These are phyloP conservation scores for Ophiostoma triangulosporum DNA, from an alignment of 2,329 filamentous ascomycete genomes.

Conservation along the genomic window DNA sequence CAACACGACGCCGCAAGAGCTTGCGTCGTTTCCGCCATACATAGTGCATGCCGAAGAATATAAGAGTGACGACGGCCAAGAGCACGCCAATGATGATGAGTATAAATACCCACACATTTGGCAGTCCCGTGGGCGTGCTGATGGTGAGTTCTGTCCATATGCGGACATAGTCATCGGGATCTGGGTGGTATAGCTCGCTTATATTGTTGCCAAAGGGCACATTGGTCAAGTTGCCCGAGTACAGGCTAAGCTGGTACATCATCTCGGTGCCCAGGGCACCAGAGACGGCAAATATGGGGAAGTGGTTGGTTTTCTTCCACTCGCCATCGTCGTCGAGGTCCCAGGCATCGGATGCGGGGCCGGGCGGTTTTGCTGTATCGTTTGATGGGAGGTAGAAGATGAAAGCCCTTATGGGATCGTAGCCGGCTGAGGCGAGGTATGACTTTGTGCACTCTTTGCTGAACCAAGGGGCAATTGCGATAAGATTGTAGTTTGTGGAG, in stretches of 20 bases:
- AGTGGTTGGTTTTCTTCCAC: constrained; percentile 62
- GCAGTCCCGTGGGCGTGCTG: constrained; percentile 36
- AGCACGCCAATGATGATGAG: constrained; percentile 59
- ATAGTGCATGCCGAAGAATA: constrained; percentile 61
- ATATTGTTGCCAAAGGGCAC: constrained; percentile 47
- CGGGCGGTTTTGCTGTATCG: constrained; percentile 48
- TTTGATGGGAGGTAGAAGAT: constrained; percentile 49
- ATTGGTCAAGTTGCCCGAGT: constrained; percentile 60
- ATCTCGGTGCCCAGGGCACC: constrained; percentile 51
- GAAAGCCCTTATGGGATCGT: constrained; percentile 47
- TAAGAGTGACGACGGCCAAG: constrained; percentile 50
- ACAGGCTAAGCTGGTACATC: constrained; percentile 58
- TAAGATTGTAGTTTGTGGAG: constrained; percentile 53
- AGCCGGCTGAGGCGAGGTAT: constrained; percentile 51
- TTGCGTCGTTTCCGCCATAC: constrained; percentile 59
- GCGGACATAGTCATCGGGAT: constrained; percentile 44
- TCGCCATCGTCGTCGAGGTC: constrained; percentile 49
- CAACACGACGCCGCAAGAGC: constrained; percentile 55
- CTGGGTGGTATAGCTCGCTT: constrained; percentile 37
- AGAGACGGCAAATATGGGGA: constrained; percentile 72
- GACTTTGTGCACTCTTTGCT: constrained; percentile 56
- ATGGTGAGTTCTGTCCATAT: constrained; percentile 44
- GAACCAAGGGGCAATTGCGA: constrained; percentile 82
- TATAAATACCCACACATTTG: constrained; percentile 71
- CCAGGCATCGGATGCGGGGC: constrained; percentile 53